These are phyloP conservation scores for Gracilariopsis chorda DNA, from an alignment of 23 red algal species.

Conservation along the genomic window DNA sequence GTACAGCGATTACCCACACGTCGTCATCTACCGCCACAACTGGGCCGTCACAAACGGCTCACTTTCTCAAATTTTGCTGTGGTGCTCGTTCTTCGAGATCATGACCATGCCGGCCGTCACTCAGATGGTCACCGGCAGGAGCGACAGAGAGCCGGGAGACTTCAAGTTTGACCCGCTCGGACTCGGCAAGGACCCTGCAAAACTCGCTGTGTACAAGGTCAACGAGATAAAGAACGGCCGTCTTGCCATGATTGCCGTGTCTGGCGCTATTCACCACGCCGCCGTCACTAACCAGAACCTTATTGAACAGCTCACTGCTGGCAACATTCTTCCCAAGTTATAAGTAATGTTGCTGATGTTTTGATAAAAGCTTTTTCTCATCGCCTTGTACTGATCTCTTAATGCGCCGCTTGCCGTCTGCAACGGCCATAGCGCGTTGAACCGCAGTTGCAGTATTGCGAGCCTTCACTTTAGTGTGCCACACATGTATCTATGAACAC, in stretches of 20 bases:
- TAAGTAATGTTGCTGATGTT: slow-evolving; percentile 5
- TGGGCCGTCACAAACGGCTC: slow-evolving; percentile 62
- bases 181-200: slow-evolving; percentile 56
- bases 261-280: slow-evolving; percentile 64
- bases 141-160: slow-evolving; percentile 72
- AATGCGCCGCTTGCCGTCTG: too few species aligned
- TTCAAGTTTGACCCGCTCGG: slow-evolving; percentile 85
- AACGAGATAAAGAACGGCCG: slow-evolving; percentile 93
- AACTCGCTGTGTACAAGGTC: slow-evolving; percentile 55
- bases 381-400: too few species aligned
- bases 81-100: slow-evolving; percentile 79
- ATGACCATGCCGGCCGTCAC: slow-evolving; percentile 80
- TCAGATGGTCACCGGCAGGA: slow-evolving; percentile 83
- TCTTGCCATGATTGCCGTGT: slow-evolving; percentile 83
- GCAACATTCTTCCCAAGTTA: slow-evolving; percentile 69
- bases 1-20: slow-evolving; percentile 72
- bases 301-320: slow-evolving; percentile 73
- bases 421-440: too few species aligned
- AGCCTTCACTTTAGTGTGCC: too few species aligned
- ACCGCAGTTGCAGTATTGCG: too few species aligned
- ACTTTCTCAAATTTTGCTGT: slow-evolving; percentile 77
- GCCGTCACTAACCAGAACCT: slow-evolving; percentile 69
- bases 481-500: too few species aligned
- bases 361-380: too few species aligned
- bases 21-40: slow-evolving; percentile 72